These are phyloP conservation scores for Nissolia schottii DNA, from an alignment of 306 rosid species.

Conservation along the genomic window DNA sequence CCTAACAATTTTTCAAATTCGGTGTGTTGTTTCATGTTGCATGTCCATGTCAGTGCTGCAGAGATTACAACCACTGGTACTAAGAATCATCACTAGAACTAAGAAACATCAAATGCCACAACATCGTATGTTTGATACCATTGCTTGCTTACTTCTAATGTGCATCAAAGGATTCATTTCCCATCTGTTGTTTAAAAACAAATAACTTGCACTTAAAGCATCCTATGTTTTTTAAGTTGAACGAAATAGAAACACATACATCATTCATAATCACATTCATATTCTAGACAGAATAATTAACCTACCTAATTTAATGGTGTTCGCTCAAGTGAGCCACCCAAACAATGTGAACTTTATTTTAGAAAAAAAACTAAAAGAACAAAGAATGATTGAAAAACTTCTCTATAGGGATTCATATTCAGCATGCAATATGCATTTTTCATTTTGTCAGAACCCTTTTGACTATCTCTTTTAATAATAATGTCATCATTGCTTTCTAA, in stretches of 20 bases:
- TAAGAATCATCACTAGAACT: neutral
- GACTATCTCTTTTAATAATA: conserved; percentile 10
- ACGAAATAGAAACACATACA: neutral
- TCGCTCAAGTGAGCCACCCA: neutral
- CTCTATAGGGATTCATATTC: neutral
- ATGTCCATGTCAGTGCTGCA: too few species aligned
- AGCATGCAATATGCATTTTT: neutral
- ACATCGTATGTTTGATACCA: neutral
- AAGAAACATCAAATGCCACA: neutral
- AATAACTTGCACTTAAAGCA: neutral
- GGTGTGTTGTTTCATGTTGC: too few species aligned
- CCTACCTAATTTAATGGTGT: neutral
- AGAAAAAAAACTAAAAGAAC: neutral
- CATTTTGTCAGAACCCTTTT: neutral
- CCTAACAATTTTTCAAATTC: too few species aligned
- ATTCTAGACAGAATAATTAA: neutral
- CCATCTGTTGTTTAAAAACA: neutral
- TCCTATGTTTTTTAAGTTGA: neutral
- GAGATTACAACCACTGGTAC: too few species aligned
- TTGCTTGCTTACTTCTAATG: neutral
- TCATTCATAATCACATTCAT: neutral
- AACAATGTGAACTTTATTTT: neutral
- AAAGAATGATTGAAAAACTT: neutral
- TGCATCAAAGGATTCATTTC: neutral
- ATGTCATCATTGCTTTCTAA: neutral